Percentiles rank a stretch among this genome's conserved stretches.
phyloP scores from a whole-genome alignment of 176 grass and related monocot species.

The Carex cristatella region DNA sequence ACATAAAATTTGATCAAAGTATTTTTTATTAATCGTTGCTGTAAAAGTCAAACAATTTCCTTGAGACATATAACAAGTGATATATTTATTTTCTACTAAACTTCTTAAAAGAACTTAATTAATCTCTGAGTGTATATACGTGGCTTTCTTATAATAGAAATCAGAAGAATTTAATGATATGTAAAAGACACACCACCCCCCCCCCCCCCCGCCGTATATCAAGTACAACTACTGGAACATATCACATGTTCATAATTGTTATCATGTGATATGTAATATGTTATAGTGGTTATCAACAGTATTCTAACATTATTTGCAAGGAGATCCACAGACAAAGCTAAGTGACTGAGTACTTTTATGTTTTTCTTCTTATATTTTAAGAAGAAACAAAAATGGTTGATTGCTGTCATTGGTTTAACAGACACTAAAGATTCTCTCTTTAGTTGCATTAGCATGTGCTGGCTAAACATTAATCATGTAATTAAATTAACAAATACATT shows the following conservation, averaged over 20 bases:
- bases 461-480: neutral
- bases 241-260: slow-evolving; percentile 11
- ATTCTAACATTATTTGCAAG: slow-evolving; percentile 13
- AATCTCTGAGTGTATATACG: neutral
- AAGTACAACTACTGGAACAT: slow-evolving; percentile 7
- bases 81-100: neutral
- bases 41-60: no score
- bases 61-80: no score
- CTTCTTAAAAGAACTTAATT: neutral
- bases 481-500: no score
- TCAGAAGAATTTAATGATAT: slow-evolving; percentile 3
- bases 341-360: neutral
- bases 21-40: no score
- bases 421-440: slow-evolving; percentile 6
- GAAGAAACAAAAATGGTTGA: neutral
- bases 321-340: slow-evolving; percentile 28
- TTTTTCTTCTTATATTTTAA: neutral
- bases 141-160: neutral
- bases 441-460: slow-evolving; percentile 22
- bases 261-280: slow-evolving; percentile 23
- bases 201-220: neutral
- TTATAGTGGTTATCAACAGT: slow-evolving; percentile 14
- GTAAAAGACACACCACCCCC: neutral
- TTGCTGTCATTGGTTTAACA: slow-evolving; percentile 2
- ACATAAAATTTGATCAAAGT: no score